These are phyloP conservation scores for Phyllosticta citriasiana DNA, from an alignment of 2,329 filamentous ascomycete species.

Conservation along the genomic window DNA sequence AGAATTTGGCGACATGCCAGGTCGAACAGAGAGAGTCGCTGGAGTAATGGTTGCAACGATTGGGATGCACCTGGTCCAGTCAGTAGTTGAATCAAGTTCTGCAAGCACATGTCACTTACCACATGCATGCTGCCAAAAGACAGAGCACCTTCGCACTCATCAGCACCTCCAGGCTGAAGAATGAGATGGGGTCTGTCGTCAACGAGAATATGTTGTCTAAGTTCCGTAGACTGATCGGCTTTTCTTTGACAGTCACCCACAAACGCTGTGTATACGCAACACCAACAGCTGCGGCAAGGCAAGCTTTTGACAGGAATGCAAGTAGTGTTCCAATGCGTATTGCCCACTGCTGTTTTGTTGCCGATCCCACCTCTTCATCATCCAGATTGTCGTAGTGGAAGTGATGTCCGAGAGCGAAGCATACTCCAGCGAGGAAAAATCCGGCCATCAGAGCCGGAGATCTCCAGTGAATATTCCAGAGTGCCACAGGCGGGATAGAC, in stretches of 20 bases:
- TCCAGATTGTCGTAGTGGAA: neutral
- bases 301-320: neutral
- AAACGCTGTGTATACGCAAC: neutral
- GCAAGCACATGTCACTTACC: neutral
- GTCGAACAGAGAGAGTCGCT: neutral
- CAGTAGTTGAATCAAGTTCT: neutral
- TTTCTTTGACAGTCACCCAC: neutral
- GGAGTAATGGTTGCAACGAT: neutral
- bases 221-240: neutral
- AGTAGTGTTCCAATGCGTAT: neutral
- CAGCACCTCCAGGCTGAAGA: neutral
- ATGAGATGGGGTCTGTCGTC: neutral
- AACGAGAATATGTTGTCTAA: conserved; percentile 1
- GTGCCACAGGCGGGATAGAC: neutral
- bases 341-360: neutral
- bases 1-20: neutral
- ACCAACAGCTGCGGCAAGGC: neutral
- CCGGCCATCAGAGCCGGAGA: neutral
- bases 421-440: neutral
- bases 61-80: neutral
- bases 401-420: neutral
- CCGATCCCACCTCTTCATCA: neutral
- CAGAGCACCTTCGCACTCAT: neutral
- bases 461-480: neutral
- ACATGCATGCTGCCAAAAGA: neutral